Conservation (phyloP, 2,329 filamentous ascomycete species). For the Monilinia vaccinii-corymbosi region DNA sequence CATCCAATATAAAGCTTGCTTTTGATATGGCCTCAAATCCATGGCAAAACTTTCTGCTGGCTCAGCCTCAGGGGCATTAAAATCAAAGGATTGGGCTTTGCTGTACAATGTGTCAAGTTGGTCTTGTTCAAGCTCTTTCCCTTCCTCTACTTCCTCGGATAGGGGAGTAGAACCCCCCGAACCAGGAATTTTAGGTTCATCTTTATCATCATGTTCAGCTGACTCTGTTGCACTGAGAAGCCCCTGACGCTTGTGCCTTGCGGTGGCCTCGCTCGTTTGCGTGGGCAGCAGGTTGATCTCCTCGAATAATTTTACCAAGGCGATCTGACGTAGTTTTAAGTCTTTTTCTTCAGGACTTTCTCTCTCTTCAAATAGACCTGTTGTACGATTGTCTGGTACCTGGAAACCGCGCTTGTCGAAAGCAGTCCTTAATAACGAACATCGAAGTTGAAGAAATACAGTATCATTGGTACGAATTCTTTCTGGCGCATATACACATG, state of each 20-base stretch:
- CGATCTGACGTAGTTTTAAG: constrained; percentile 75
- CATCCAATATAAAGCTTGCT: constrained; percentile 96
- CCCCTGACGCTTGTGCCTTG: constrained; percentile 73
- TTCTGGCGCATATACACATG: constrained; percentile 84
- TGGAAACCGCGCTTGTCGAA: constrained; percentile 59
- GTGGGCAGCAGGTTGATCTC: constrained; percentile 78
- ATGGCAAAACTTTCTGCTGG: constrained; percentile 75
- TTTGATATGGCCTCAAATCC: constrained; percentile 84
- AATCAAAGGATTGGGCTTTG: constrained; percentile 96
- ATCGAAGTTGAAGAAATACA: constrained; percentile 79
- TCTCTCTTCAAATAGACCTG: constrained; percentile 70
- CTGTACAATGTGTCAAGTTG: constrained; percentile 90
- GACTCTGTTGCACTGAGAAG: constrained; percentile 81
- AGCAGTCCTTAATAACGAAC: constrained; percentile 63
- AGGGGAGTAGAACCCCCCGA: constrained; percentile 37
- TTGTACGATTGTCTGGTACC: constrained; percentile 59
- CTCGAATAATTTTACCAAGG: constrained; percentile 78
- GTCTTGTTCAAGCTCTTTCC: constrained; percentile 85
- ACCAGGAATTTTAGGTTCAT: constrained; percentile 33
- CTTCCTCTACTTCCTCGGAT: constrained; percentile 62
- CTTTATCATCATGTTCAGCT: constrained; percentile 65
- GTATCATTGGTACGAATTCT: constrained; percentile 82
- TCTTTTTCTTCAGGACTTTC: constrained; percentile 81
- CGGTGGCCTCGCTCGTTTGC: constrained; percentile 61
- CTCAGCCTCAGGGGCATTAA: constrained; percentile 78